Evolutionary conservation across 441 rosid genomes (phyloP), one percentile per base, ranked within the genome.

Genomic region (Euphorbia celastroides): DNA sequence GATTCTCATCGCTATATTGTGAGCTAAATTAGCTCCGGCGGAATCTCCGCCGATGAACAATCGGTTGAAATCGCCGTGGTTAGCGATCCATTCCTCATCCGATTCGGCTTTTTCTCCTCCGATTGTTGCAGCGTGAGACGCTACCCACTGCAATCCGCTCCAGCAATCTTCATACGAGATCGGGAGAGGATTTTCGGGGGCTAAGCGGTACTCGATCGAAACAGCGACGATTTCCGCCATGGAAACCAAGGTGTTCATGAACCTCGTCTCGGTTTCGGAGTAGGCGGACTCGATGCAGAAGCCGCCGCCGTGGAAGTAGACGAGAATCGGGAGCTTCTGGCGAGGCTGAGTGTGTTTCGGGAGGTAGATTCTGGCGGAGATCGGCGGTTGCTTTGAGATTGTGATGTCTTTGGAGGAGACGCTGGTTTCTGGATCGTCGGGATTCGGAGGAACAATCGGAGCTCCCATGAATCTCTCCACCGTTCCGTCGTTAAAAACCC

Each of bases 271-370:
- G 8, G 32, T 0, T 0, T 58, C 44, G 13, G 81, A 72, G 72
- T 72, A 76, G 57, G 89, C 82, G 13, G 85, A 80, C 60, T 76
- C 87, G 1, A 79, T 8, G 69, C 80, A 73, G 57, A 83, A 79
- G 58, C 68, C 84, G 0, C 87, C 86, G 0, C 83, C 82, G 16
- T 81, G 86, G 58, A 69, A 71, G 70, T 80, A 83, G 70, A 85
- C 80, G 56, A 81, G 48, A 38, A 83, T 22, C 0, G 83, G 82
- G 19, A 76, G 71, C 65, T 68, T 82, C 38, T 68, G 62, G 16
- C 52, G 0, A 3, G 60, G 30, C 8, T 67, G 26, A 27, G 31
- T 19, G 57, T 34, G 64, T 20, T 80, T 75, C 0, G 89, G 86
- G 23, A 82, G 79, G 67, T 75, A 78, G 22, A 80, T 46, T 44